A percentile compares a stretch with the other conserved stretches of the same genome.
phyloP scores from a whole-genome alignment of 2,329 filamentous ascomycete genomes.

The Ophiostoma fasciatum region DNA sequence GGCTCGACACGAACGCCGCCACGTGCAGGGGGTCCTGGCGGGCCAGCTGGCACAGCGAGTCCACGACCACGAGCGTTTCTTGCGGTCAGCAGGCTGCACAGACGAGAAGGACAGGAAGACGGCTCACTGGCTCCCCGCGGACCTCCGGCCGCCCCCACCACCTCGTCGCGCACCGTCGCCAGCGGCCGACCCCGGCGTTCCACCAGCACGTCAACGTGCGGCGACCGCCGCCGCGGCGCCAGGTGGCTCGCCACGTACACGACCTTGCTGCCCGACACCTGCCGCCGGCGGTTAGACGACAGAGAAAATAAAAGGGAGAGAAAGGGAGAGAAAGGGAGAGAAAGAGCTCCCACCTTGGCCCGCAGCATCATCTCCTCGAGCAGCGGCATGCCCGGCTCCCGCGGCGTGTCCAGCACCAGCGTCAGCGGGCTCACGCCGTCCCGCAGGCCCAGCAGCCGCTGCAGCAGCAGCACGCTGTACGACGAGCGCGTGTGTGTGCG shows the following conservation, averaged over 20 bases:
- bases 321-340: no score
- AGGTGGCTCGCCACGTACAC: slow-evolving; percentile 56
- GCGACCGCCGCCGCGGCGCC: slow-evolving; percentile 51
- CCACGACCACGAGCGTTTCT: slow-evolving; percentile 56
- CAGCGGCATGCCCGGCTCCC: slow-evolving; percentile 61
- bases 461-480: slow-evolving; percentile 15
- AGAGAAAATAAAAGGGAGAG: no score
- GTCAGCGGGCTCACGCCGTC: slow-evolving; percentile 65
- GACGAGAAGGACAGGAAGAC: no score
- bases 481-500: slow-evolving; percentile 14
- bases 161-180: slow-evolving; percentile 41
- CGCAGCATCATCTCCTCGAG: slow-evolving; percentile 59
- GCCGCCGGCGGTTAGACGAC: slow-evolving; percentile 48
- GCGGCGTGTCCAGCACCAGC: slow-evolving; percentile 67
- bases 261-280: no score
- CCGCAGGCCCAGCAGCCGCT: slow-evolving; percentile 15
- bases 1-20: slow-evolving; percentile 52
- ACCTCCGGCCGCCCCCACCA: slow-evolving; percentile 24
- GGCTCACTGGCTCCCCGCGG: no score
- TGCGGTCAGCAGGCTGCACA: not conserved
- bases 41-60: slow-evolving; percentile 58
- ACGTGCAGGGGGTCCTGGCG: slow-evolving; percentile 39
- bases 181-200: slow-evolving; percentile 45
- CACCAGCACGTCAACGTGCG: slow-evolving; percentile 52
- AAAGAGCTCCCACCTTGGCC: slow-evolving; percentile 62